These are phyloP conservation scores for Hypoxylon trugodes DNA, from an alignment of 495 filamentous ascomycete genomes.

Conservation along the genomic window DNA sequence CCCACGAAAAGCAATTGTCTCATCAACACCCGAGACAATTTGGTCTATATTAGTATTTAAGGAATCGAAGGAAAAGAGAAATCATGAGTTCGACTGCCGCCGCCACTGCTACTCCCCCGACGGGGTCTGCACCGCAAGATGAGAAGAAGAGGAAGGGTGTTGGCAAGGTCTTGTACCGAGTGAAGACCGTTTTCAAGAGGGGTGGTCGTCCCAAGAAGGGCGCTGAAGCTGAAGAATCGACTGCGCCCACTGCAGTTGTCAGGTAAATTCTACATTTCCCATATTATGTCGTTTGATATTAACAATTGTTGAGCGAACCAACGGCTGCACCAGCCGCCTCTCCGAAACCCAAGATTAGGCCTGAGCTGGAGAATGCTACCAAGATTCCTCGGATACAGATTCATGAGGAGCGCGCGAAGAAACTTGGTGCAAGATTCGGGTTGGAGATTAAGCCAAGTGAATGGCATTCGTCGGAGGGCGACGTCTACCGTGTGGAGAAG, in stretches of 20 bases:
- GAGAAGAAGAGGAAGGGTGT: slow-evolving; percentile 69
- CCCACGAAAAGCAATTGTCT: not conserved
- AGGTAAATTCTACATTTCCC: slow-evolving; percentile 34
- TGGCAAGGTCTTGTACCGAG: slow-evolving; percentile 67
- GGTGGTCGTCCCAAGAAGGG: slow-evolving; percentile 55
- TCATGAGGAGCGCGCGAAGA: slow-evolving; percentile 74
- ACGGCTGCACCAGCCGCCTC: slow-evolving; percentile 41
- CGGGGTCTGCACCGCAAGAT: slow-evolving; percentile 47
- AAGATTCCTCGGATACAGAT: slow-evolving; percentile 57
- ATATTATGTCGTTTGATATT: slow-evolving; percentile 11
- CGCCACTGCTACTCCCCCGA: slow-evolving; percentile 40
- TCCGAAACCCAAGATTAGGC: too few species aligned
- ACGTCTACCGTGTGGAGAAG: slow-evolving; percentile 80
- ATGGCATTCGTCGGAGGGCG: slow-evolving; percentile 66
- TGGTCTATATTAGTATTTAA: not conserved
- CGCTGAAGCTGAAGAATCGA: slow-evolving; percentile 43
- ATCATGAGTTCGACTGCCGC: slow-evolving; percentile 55
- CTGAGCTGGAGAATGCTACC: slow-evolving; percentile 44
- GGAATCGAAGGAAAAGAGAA: slow-evolving; percentile 8
- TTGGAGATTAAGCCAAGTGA: slow-evolving; percentile 74
- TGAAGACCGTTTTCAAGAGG: slow-evolving; percentile 70
- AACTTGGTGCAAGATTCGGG: slow-evolving; percentile 78
- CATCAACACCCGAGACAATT: not conserved
- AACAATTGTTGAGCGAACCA: slow-evolving; percentile 27
- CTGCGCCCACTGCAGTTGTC: slow-evolving; percentile 35